Evolutionary conservation across 108 stramenopile species (phyloP).

Genomic region (Nitzschia putrida): DNA sequence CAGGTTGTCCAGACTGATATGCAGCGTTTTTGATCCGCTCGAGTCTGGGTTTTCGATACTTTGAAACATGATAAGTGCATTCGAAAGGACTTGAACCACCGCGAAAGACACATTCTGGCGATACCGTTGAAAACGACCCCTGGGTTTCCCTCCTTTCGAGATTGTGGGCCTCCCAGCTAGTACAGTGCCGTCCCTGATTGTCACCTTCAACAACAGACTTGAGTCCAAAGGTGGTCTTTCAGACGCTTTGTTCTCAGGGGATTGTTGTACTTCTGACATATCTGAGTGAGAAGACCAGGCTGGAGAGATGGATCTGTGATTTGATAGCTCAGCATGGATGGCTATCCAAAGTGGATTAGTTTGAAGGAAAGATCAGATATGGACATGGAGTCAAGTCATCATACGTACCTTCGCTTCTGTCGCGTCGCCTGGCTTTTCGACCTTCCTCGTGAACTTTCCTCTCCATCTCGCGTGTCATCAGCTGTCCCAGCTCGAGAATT

Average conservation of each 20-base stretch:
- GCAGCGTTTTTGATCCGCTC: constrained; percentile 64
- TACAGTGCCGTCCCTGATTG: constrained; percentile 57
- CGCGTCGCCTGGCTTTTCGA: constrained; percentile 53
- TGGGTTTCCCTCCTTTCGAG: background rate
- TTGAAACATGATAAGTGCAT: constrained; percentile 74
- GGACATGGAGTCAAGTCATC: background rate
- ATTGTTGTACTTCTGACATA: background rate
- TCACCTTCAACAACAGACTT: constrained; percentile 64
- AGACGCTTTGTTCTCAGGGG: constrained; percentile 9
- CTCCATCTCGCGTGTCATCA: constrained; percentile 76
- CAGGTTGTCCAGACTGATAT: constrained; percentile 69
- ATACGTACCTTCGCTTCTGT: constrained; percentile 17
- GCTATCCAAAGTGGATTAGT: too few relatives aligned
- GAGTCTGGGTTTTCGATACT: constrained; percentile 74
- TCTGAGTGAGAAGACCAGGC: constrained; percentile 15
- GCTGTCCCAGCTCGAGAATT: constrained; percentile 56
- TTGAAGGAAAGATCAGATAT: background rate
- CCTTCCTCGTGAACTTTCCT: constrained; percentile 78
- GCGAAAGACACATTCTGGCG: constrained; percentile 33
- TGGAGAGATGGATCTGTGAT: constrained; percentile 27
- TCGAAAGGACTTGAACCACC: constrained; percentile 66
- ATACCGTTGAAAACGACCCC: background rate
- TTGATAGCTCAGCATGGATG: too few relatives aligned
- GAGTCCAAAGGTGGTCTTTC: constrained; percentile 50
- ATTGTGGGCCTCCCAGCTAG: constrained; percentile 64